Evolutionary conservation across 164 flowering plant species (phyloP).

Genomic region (Macadamia integrifolia): DNA sequence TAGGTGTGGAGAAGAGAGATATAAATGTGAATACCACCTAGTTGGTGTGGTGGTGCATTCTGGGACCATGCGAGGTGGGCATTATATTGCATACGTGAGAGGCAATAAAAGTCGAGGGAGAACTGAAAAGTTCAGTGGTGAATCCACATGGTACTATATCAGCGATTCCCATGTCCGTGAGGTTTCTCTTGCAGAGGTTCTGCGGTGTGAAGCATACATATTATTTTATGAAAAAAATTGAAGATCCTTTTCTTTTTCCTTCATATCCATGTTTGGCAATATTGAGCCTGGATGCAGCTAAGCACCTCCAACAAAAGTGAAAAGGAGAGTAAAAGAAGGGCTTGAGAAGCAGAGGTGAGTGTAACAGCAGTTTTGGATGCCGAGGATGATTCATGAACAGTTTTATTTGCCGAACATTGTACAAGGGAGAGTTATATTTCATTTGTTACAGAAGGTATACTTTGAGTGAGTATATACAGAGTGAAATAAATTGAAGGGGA

Average conservation of each 20-base stretch:
- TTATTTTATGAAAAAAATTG: conserved; percentile 64
- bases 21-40: conserved; percentile 38
- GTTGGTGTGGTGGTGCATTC: conserved; percentile 85
- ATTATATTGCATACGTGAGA: conserved; percentile 85
- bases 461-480: not conserved
- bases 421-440: not conserved
- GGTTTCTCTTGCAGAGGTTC: conserved; percentile 64
- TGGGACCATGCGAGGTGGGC: conserved; percentile 91
- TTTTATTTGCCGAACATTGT: not conserved
- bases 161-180: conserved; percentile 71
- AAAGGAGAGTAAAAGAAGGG: not conserved
- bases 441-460: not conserved
- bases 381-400: not conserved
- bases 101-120: conserved; percentile 29
- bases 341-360: not conserved
- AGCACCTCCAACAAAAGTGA: not conserved
- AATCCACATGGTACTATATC: conserved; percentile 56
- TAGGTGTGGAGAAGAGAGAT: conserved; percentile 46
- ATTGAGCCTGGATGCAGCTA: not conserved
- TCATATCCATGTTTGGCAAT: not conserved
- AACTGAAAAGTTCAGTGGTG: conserved; percentile 13
- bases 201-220: conserved; percentile 79
- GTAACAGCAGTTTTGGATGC: not conserved
- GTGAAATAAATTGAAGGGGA: not conserved
- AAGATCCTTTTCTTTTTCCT: conserved; percentile 1